Evolutionary conservation across 805 yeast species (phyloP).

Genomic region (Dipodascus geniculatus): DNA sequence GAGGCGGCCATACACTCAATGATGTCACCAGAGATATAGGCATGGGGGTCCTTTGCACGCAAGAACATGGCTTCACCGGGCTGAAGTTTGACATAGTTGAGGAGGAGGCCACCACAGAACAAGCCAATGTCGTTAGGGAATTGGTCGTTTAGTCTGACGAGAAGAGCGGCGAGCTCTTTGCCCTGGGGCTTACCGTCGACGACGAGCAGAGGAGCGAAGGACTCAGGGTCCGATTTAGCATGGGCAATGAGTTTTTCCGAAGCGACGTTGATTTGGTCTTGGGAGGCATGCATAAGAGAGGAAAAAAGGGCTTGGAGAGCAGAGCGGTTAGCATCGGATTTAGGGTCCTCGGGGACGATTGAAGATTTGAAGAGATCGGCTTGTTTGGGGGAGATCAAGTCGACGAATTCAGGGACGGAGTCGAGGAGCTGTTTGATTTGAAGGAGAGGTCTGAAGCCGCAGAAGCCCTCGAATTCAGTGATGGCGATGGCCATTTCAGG

Average conservation of each 20-base stretch:
- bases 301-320: conserved; percentile 68
- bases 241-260: conserved; percentile 59
- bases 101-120: conserved; percentile 87
- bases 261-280: conserved; percentile 38
- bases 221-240: conserved; percentile 45
- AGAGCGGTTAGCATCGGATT: conserved; percentile 38
- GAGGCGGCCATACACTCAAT: conserved; percentile 99
- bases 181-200: conserved; percentile 28
- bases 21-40: conserved; percentile 92
- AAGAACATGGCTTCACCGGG: conserved; percentile 95
- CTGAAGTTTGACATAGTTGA: conserved; percentile 72
- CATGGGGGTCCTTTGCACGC: conserved; percentile 96
- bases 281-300: conserved; percentile 74
- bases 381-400: conserved; percentile 53
- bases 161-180: conserved; percentile 47
- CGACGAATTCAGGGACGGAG: conserved; percentile 65
- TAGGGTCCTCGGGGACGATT: conserved; percentile 33
- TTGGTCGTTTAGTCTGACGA: conserved; percentile 69
- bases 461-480: conserved; percentile 92
- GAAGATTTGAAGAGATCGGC: conserved; percentile 42
- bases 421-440: conserved; percentile 60
- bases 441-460: conserved; percentile 88
- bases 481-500: conserved; percentile 99
- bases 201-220: conserved; percentile 33
- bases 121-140: conserved; percentile 91